Base-by-base conservation (phyloP, 345 rosid genomes). In the Syzygium jambos region DNA sequence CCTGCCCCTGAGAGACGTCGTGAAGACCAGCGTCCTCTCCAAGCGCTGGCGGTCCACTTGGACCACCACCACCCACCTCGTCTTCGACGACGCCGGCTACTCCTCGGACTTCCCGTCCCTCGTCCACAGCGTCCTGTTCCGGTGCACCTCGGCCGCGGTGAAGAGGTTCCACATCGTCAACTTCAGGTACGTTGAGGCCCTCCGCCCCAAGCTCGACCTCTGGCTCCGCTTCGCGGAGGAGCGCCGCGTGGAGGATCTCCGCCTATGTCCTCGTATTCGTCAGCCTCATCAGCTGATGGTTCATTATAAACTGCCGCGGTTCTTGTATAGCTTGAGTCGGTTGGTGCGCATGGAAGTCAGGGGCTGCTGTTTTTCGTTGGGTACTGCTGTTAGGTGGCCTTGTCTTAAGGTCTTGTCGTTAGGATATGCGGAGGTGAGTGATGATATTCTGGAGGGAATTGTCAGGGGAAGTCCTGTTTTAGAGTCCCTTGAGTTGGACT, bases 231-330 rank as follows among this genome's bases (percentile, higher is more conserved):
- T 57, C 29, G 13, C 63, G 3, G 63, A 57, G 63, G 14, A 57
- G 14, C 63, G n/a, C n/a, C 14, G 29, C 11, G 63, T 23, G 63
- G 63, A 57, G 63, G 63, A 57, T 57, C 29, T 57, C 23, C 27
- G 4, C 6, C 29, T 57, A 13, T 0, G 0, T 56, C 27, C 41
- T 38, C 41, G 41, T 38, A 0, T 38, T 38, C 41, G 4, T 38
- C 41, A 38, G 41, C 41, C 23, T 22, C 0, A 56, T 5, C 61
- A 5, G n/a, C n/a, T 1, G 61, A 4, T 9, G 59, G 27, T 25
- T 5, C 0, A 3, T 10, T 23, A 22, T 56, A 56, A 56, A 56
- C n/a, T 56, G 63, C 63, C 63, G n/a, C n/a, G 23, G 63, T 0
- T 56, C 63, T 56, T 56, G 63, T 56, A 23, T 56, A 4, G 63